Conservation (phyloP, 306 rosid genomes). For the Quercus berberidifolia region DNA sequence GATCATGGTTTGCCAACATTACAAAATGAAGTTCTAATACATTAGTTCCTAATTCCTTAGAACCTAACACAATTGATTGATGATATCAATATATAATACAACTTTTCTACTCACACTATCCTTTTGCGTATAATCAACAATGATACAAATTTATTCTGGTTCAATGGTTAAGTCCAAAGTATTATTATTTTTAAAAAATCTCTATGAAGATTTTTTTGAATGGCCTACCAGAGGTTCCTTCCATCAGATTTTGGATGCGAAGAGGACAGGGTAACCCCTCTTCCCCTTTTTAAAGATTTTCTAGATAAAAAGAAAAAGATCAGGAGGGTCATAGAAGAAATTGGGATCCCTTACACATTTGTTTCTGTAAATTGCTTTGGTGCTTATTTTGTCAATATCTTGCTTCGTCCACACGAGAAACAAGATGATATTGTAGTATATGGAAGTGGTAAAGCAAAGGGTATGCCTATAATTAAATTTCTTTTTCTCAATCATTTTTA, state of each 20-base stretch:
- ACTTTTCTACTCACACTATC: too few relatives aligned
- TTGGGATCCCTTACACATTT: slow-evolving; percentile 35
- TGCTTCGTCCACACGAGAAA: slow-evolving; percentile 31
- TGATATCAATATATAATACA: too few relatives aligned
- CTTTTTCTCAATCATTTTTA: neutral
- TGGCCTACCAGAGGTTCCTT: slow-evolving; percentile 27
- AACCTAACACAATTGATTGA: too few relatives aligned
- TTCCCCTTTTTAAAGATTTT: slow-evolving; percentile 31
- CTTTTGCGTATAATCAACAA: too few relatives aligned
- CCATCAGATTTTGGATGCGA: slow-evolving; percentile 45
- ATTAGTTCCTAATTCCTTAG: too few relatives aligned
- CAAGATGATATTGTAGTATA: slow-evolving; percentile 1
- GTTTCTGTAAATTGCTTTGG: slow-evolving; percentile 38
- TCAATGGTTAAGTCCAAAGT: neutral
- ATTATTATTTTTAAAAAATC: neutral
- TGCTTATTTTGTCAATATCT: slow-evolving; percentile 37
- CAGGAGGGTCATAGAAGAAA: slow-evolving; percentile 36
- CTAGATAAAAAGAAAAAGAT: slow-evolving; percentile 29
- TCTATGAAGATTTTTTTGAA: neutral
- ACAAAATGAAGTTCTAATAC: too few relatives aligned
- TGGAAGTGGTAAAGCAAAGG: slow-evolving; percentile 41
- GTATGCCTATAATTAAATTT: neutral
- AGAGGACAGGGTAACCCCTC: slow-evolving; percentile 29
- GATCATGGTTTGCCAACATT: too few relatives aligned
- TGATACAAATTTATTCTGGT: too few relatives aligned